Evolutionary conservation across 2,329 filamentous ascomycete species (phyloP).

Genomic region (Cercospora beticola): DNA sequence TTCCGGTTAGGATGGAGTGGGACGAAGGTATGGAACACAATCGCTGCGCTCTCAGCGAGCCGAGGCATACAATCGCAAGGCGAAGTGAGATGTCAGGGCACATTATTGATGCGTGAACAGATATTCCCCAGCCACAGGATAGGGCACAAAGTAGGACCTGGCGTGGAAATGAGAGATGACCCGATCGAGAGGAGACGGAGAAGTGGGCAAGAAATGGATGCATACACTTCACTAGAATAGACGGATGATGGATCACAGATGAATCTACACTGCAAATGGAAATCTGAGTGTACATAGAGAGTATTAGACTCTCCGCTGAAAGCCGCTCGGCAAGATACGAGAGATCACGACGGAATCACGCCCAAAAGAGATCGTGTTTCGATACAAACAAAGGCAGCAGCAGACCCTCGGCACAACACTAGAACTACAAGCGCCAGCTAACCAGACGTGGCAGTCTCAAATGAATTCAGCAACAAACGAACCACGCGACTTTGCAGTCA

Average conservation of each 20-base stretch:
- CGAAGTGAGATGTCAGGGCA: slow-evolving; percentile 5
- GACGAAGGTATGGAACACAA: slow-evolving; percentile 69
- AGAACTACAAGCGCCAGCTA: background rate
- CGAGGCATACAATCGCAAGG: background rate
- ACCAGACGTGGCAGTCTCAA: background rate
- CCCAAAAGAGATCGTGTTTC: background rate
- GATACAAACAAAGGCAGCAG: background rate
- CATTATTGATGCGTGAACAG: slow-evolving; percentile 39
- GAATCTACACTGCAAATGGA: background rate
- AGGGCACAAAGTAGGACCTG: slow-evolving; percentile 70
- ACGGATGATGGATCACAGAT: background rate
- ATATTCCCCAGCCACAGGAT: slow-evolving; percentile 62
- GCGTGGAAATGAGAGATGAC: slow-evolving; percentile 75
- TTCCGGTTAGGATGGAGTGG: slow-evolving; percentile 90
- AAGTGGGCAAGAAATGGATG: slow-evolving; percentile 57
- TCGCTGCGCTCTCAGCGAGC: background rate
- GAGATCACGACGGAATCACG: background rate
- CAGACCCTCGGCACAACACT: background rate
- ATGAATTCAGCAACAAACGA: background rate
- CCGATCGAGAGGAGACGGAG: slow-evolving; percentile 57
- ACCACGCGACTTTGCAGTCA: background rate
- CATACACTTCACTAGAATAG: slow-evolving; percentile 68
- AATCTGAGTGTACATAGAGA: background rate
- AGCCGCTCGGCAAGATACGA: background rate
- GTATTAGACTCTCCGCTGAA: background rate